Conservation (phyloP, 768 basidiomycete species). For the Xerocomellus intermedius region DNA sequence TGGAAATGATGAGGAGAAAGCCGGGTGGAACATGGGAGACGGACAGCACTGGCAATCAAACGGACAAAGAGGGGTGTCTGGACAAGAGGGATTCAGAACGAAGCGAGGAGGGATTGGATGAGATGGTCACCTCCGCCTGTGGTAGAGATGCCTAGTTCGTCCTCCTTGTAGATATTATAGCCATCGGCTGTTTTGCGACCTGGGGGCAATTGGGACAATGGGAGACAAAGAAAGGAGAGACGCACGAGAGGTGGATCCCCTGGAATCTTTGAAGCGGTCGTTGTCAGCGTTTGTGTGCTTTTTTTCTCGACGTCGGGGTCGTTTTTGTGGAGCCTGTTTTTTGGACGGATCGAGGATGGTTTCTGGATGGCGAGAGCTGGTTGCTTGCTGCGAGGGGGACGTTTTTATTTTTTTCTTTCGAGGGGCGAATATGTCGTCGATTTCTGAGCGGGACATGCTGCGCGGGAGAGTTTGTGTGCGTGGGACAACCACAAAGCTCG, state of each 20-base stretch:
- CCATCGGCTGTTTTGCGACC: slow-evolving; percentile 82
- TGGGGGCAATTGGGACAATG: slow-evolving; percentile 32
- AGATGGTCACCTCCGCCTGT: slow-evolving; percentile 65
- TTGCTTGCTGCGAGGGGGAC: background rate
- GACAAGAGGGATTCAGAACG: slow-evolving; percentile 20
- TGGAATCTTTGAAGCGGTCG: slow-evolving; percentile 67
- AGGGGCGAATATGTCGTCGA: slow-evolving; percentile 77
- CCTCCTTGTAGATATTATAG: slow-evolving; percentile 76
- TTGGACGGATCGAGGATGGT: slow-evolving; percentile 67
- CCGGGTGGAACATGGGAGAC: slow-evolving; percentile 27
- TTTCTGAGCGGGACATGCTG: slow-evolving; percentile 63
- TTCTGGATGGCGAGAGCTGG: slow-evolving; percentile 38
- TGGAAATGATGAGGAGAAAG: background rate
- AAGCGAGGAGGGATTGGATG: slow-evolving; percentile 6
- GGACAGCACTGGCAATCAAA: slow-evolving; percentile 89
- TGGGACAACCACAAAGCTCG: slow-evolving; percentile 21
- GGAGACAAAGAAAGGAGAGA: slow-evolving; percentile 16
- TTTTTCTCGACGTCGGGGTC: slow-evolving; percentile 23
- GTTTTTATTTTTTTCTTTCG: slow-evolving; percentile 43
- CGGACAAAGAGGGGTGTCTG: slow-evolving; percentile 82
- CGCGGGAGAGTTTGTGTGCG: slow-evolving; percentile 16
- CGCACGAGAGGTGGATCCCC: slow-evolving; percentile 70
- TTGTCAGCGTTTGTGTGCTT: slow-evolving; percentile 35
- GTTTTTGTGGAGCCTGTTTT: slow-evolving; percentile 32
- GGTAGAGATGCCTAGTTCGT: slow-evolving; percentile 69